Percentiles rank a stretch among this genome's conserved stretches.
Conservation (phyloP, 768 basidiomycete genomes). For the Lentinula aciculospora region DNA sequence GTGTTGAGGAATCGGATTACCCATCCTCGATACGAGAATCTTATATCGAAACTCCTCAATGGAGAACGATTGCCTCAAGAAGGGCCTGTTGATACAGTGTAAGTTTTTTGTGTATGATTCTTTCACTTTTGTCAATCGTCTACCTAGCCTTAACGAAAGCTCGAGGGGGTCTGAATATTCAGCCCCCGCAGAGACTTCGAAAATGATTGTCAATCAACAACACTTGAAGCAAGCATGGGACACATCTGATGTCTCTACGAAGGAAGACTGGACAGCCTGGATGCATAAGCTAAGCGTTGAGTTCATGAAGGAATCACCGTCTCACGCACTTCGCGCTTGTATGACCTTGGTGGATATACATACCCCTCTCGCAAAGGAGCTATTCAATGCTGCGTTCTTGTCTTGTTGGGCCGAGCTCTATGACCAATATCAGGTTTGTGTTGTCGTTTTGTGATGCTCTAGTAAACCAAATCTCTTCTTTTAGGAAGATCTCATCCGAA, state of each 20-base stretch:
- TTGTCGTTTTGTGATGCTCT: background rate
- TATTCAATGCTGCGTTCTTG: slow-evolving; percentile 97
- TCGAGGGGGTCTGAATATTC: slow-evolving; percentile 65
- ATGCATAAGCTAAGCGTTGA: slow-evolving; percentile 89
- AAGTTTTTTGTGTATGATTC: slow-evolving; percentile 18
- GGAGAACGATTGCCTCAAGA: slow-evolving; percentile 92
- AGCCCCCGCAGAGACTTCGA: slow-evolving; percentile 81
- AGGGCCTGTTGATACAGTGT: slow-evolving; percentile 65
- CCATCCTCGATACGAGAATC: slow-evolving; percentile 81
- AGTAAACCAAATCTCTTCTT: slow-evolving; percentile 9
- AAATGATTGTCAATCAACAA: slow-evolving; percentile 93
- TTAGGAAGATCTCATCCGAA: slow-evolving; percentile 90
- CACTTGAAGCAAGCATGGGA: slow-evolving; percentile 98
- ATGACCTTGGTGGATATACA: slow-evolving; percentile 92
- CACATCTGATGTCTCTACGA: slow-evolving; percentile 63
- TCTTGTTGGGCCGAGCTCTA: slow-evolving; percentile 97
- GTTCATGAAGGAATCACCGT: slow-evolving; percentile 97
- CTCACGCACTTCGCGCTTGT: slow-evolving; percentile 95
- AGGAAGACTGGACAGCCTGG: slow-evolving; percentile 95
- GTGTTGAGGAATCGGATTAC: slow-evolving; percentile 69
- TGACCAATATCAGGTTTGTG: slow-evolving; percentile 87
- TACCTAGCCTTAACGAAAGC: slow-evolving; percentile 46
- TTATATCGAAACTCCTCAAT: slow-evolving; percentile 84
- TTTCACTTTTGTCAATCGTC: slow-evolving; percentile 5
- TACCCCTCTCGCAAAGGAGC: slow-evolving; percentile 83